Conservation (phyloP, 495 filamentous ascomycete genomes). For the Aspergillus sparsus region DNA sequence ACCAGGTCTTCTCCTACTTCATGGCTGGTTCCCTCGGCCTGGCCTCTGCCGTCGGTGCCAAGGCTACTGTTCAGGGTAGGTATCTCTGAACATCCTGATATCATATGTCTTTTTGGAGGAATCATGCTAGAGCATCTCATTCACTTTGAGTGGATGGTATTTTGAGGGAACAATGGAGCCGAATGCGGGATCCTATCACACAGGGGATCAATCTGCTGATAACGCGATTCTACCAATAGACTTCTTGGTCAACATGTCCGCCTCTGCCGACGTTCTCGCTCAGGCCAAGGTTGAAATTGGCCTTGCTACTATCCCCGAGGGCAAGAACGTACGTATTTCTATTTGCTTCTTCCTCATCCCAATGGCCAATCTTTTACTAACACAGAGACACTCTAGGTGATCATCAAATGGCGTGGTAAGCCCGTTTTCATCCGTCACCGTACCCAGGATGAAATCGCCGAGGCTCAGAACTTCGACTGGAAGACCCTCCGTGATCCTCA, state of each 20-base stretch:
- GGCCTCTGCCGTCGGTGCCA: slow-evolving; percentile 86
- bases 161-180: slow-evolving; percentile 6
- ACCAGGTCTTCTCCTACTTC: slow-evolving; percentile 94
- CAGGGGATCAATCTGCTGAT: slow-evolving; percentile 23
- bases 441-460: slow-evolving; percentile 80
- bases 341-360: background rate
- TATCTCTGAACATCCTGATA: slow-evolving; percentile 23
- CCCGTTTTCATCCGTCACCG: slow-evolving; percentile 99
- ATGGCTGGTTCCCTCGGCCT: slow-evolving; percentile 96
- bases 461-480: slow-evolving; percentile 78
- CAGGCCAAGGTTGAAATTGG: slow-evolving; percentile 99
- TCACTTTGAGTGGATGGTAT: background rate
- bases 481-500: slow-evolving; percentile 85
- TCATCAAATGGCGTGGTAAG: slow-evolving; percentile 99
- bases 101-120: background rate
- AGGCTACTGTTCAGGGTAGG: slow-evolving; percentile 95
- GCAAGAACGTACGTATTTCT: slow-evolving; percentile 84
- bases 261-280: slow-evolving; percentile 96
- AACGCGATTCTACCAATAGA: slow-evolving; percentile 56
- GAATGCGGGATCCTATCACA: background rate
- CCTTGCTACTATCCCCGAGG: slow-evolving; percentile 87
- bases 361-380: slow-evolving; percentile 16
- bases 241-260: slow-evolving; percentile 99
- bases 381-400: slow-evolving; percentile 60
- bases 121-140: background rate